These are phyloP conservation scores for Picochlorum costavermella DNA, from an alignment of 139 green algal species.

Conservation along the genomic window DNA sequence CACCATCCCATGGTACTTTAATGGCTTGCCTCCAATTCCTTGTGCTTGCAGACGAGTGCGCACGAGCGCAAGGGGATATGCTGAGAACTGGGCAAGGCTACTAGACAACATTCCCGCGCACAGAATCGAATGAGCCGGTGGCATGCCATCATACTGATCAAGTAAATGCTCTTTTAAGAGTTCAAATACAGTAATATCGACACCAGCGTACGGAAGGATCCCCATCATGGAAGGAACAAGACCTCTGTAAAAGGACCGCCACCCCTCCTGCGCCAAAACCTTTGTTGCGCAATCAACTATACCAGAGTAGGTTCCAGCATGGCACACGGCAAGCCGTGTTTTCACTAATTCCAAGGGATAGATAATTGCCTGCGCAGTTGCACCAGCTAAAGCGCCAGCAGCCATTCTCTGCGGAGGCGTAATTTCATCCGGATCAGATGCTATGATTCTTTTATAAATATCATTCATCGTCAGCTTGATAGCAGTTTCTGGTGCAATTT, in stretches of 20 bases:
- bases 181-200: conserved; percentile 84
- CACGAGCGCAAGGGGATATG: conserved; percentile 76
- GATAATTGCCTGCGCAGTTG: conserved; percentile 57
- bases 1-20: conserved; percentile 72
- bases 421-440: conserved; percentile 48
- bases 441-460: conserved; percentile 52
- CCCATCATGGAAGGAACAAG: conserved; percentile 67
- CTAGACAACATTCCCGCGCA: conserved; percentile 67
- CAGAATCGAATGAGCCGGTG: conserved; percentile 65
- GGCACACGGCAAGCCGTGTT: conserved; percentile 72
- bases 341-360: conserved; percentile 82
- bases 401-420: conserved; percentile 51
- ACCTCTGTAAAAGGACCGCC: conserved; percentile 69
- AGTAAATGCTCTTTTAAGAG: conserved; percentile 72
- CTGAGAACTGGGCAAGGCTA: conserved; percentile 71
- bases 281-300: conserved; percentile 41
- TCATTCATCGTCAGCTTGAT: conserved; percentile 81
- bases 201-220: conserved; percentile 82
- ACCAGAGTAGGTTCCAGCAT: conserved; percentile 52
- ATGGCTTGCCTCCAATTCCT: conserved; percentile 35
- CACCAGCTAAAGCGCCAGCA: conserved; percentile 57
- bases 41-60: conserved; percentile 73
- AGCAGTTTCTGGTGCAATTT: conserved; percentile 84
- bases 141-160: conserved; percentile 54
- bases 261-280: conserved; percentile 59